Evolutionary conservation across 345 rosid genomes (phyloP).

Genomic region (Cardamine occulta): DNA sequence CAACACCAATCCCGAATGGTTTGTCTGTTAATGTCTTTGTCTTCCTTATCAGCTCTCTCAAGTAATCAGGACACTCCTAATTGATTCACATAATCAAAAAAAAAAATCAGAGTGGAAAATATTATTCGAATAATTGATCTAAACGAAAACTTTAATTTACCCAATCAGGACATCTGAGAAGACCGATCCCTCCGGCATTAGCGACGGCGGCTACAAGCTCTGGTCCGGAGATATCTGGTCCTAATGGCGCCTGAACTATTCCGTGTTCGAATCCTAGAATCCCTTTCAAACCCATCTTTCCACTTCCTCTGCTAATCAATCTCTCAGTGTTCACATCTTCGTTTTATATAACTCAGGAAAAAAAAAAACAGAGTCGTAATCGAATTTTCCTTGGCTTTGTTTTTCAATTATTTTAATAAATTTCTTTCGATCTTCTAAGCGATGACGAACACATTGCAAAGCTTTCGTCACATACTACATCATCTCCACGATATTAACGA

Average conservation of each 20-base stretch:
- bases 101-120: not conserved
- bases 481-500: not conserved
- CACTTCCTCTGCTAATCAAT: slow-evolving; percentile 7
- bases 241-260: slow-evolving; percentile 80
- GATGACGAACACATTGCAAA: slow-evolving; percentile 16
- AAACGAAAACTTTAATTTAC: slow-evolving; percentile 39
- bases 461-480: slow-evolving; percentile 31
- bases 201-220: slow-evolving; percentile 95
- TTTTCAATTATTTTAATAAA: not conserved
- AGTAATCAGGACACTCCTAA: slow-evolving; percentile 75
- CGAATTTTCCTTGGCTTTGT: slow-evolving; percentile 3
- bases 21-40: slow-evolving; percentile 69
- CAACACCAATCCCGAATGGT: slow-evolving; percentile 79
- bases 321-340: not conserved
- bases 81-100: not conserved
- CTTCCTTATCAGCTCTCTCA: slow-evolving; percentile 66
- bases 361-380: slow-evolving; percentile 24
- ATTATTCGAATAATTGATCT: not conserved
- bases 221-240: slow-evolving; percentile 89
- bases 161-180: slow-evolving; percentile 90
- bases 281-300: slow-evolving; percentile 75
- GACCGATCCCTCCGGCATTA: slow-evolving; percentile 80
- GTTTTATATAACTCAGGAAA: not conserved
- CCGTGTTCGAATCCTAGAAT: slow-evolving; percentile 81
- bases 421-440: not conserved